Evolutionary conservation across 768 basidiomycete species (phyloP).

Genomic region (Hericium coralloides): DNA sequence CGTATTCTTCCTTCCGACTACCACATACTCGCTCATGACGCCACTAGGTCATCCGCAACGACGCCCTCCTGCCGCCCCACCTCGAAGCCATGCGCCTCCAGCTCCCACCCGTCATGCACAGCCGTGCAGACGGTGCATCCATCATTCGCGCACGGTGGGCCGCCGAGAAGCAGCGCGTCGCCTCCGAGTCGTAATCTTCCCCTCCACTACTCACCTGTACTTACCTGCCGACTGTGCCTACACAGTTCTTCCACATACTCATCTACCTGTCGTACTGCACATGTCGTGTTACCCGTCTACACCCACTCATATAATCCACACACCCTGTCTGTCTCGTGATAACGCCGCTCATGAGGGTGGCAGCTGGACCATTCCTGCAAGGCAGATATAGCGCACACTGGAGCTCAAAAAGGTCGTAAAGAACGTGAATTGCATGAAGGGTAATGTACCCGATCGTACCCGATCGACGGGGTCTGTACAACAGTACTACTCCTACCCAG

Average conservation of each 20-base stretch:
- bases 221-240: neutral
- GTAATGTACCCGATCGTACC: neutral
- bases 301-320: too few relatives aligned
- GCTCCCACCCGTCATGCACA: slow-evolving; percentile 45
- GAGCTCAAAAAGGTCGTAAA: neutral
- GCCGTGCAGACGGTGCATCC: slow-evolving; percentile 58
- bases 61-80: slow-evolving; percentile 49
- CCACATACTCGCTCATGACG: neutral
- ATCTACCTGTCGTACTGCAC: too few relatives aligned
- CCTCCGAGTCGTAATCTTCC: neutral
- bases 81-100: slow-evolving; percentile 57
- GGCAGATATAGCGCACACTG: neutral
- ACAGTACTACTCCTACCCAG: too few relatives aligned
- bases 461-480: neutral
- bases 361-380: neutral
- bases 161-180: slow-evolving; percentile 23
- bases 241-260: too few relatives aligned
- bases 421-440: neutral
- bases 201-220: neutral
- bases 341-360: too few relatives aligned
- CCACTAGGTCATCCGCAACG: slow-evolving; percentile 75
- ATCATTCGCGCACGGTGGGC: slow-evolving; percentile 73
- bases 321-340: too few relatives aligned
- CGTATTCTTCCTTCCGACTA: slow-evolving; percentile 15
- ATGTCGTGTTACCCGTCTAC: too few relatives aligned